These are phyloP conservation scores for Plantago rigida DNA, from an alignment of 305 asterid species.

Conservation along the genomic window DNA sequence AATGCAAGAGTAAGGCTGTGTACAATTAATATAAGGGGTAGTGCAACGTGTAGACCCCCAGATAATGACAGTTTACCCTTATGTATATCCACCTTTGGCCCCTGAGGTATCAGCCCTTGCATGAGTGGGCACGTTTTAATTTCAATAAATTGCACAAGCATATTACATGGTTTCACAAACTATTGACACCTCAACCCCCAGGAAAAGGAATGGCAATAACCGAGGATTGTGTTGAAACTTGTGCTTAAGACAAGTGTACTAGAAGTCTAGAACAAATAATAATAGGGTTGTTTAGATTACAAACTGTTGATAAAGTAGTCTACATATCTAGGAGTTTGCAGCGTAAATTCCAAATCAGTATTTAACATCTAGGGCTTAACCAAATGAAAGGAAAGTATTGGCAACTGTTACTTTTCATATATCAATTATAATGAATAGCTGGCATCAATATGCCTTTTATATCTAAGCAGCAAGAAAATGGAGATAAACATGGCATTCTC, in stretches of 20 bases:
- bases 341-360: background rate
- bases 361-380: background rate
- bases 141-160: background rate
- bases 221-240: too few relatives aligned
- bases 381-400: background rate
- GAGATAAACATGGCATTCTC: background rate
- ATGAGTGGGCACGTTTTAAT: too few relatives aligned
- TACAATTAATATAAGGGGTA: too few relatives aligned
- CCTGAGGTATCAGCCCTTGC: too few relatives aligned
- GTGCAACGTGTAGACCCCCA: too few relatives aligned
- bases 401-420: background rate
- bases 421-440: background rate
- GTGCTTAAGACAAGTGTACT: too few relatives aligned
- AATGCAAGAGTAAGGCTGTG: too few relatives aligned
- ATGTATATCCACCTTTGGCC: too few relatives aligned
- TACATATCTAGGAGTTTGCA: background rate
- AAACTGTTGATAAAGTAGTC: background rate
- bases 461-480: background rate
- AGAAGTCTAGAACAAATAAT: too few relatives aligned
- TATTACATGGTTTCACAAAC: background rate
- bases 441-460: background rate
- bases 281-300: background rate
- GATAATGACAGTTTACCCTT: too few relatives aligned
- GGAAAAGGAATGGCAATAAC: too few relatives aligned
- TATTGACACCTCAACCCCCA: slow-evolving; percentile 1